Evolutionary conservation across 176 grass and related monocot genomes (phyloP), one percentile per base, ranked within the genome.

Genomic region (Eleusine coracana): DNA sequence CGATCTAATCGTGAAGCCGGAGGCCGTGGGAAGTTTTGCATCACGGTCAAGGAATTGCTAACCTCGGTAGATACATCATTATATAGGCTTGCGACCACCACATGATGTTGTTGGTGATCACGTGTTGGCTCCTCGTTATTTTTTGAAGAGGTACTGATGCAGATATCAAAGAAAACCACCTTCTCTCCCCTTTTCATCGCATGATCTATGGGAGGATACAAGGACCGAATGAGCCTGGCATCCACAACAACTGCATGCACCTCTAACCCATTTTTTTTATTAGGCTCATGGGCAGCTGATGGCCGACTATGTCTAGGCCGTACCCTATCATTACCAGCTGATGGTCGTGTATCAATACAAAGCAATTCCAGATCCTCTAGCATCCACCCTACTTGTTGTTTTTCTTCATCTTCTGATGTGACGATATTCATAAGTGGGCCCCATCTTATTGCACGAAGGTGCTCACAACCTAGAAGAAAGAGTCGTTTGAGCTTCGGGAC

Each of bases 261-360:
- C 1, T 28, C 28, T 0, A 82, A 25, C 1, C 0, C 0, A 1
- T 28, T 41, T 0, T 5, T 27, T 25, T 64, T 64, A 17, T 52
- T 52, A 17, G 50, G 18, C 10, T 25, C 7, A 0, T 40, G 3
- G 9, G 23, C 8, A 46, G 37, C 1, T 3, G 29, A 54, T 41
- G 45, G 45, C 0, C 4, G 59, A 66, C 13, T 15, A 75, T 2
- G 9, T 17, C 7, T 1, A 36, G 54, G 1, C 50, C 4, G 1
- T 64, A 12, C 10, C 23, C 27, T 1, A 12, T 4, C 20, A 18
- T 20, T 7, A 48, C n/a, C n/a, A n/a, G n/a, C n/a, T n/a, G n/a
- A n/a, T n/a, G 41, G 2, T 66, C 81, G 45, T 11, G 81, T 74
- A 59, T 83, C 70, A 28, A 83, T 3, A 46, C 71, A 83, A 6